A percentile compares a stretch with the other conserved stretches of the same genome.
Conservation (phyloP, 805 yeast species). For the Blastobotrys americana region DNA sequence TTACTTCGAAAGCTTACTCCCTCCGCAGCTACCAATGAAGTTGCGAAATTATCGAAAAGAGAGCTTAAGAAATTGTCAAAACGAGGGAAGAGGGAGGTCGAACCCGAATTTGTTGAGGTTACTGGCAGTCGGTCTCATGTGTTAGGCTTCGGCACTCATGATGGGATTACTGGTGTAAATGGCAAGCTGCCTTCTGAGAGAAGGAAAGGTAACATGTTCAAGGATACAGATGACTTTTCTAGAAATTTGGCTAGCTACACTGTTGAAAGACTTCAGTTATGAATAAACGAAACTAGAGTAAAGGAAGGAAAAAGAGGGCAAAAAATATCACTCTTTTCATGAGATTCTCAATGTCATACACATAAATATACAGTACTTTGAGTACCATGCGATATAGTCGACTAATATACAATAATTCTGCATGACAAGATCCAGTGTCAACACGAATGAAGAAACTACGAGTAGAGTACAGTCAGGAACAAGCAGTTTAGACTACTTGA, state of each 20-base stretch:
- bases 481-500: background rate
- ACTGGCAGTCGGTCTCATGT: constrained; percentile 8
- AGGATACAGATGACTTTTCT: constrained; percentile 17
- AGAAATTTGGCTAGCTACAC: constrained; percentile 26
- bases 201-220: constrained; percentile 8
- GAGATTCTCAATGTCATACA: too few relatives aligned
- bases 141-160: constrained; percentile 12
- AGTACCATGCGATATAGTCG: too few relatives aligned
- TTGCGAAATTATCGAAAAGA: constrained; percentile 13
- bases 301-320: too few relatives aligned
- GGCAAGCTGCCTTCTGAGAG: too few relatives aligned
- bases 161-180: constrained; percentile 2
- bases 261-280: constrained; percentile 28
- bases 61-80: constrained; percentile 23
- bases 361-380: too few relatives aligned
- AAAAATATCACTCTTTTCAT: too few relatives aligned
- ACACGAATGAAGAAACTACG: too few relatives aligned
- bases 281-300: too few relatives aligned
- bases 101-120: too few relatives aligned
- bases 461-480: too few relatives aligned
- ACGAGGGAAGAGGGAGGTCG: constrained; percentile 7
- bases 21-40: constrained; percentile 14
- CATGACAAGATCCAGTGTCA: too few relatives aligned
- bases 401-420: too few relatives aligned
- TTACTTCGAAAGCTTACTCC: constrained; percentile 21